Conservation (phyloP, 768 basidiomycete genomes). For the Lentinula sp. region DNA sequence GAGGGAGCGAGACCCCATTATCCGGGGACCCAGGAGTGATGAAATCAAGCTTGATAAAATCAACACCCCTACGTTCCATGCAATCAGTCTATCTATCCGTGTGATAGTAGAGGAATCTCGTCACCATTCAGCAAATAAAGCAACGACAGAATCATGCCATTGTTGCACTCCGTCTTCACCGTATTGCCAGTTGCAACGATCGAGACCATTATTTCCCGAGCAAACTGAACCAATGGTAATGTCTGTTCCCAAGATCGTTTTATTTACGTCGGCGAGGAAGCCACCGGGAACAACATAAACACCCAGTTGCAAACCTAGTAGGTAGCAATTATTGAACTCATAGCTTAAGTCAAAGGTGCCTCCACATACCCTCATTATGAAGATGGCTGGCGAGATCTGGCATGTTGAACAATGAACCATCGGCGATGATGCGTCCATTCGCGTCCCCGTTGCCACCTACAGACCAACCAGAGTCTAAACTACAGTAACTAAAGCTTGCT, state of each 20-base stretch:
- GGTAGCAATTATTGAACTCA: neutral
- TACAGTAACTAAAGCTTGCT: neutral
- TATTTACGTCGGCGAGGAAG: constrained; percentile 5
- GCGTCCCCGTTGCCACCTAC: constrained; percentile 8
- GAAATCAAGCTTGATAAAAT: constrained; percentile 10
- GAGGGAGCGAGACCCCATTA: constrained; percentile 6
- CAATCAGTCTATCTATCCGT: neutral
- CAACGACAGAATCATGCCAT: constrained; percentile 8
- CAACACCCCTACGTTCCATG: constrained; percentile 6
- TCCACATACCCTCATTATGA: constrained; percentile 3
- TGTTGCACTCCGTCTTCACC: constrained; percentile 6
- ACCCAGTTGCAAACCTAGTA: constrained; percentile 3
- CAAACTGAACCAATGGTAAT: constrained; percentile 8
- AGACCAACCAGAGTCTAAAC: constrained; percentile 10
- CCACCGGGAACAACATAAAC: constrained; percentile 9
- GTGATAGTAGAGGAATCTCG: neutral
- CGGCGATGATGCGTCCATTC: constrained; percentile 8
- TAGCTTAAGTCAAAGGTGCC: no score
- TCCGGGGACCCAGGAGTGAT: constrained; percentile 9
- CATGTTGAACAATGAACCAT: constrained; percentile 2
- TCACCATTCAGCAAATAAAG: constrained; percentile 8
- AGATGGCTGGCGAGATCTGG: constrained; percentile 5
- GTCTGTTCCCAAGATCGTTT: constrained; percentile 6
- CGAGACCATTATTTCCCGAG: constrained; percentile 6
- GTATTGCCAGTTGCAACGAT: constrained; percentile 8